Base-by-base conservation (phyloP, 1,284 basidiomycete genomes). In the Cryptococcus sp. region DNA sequence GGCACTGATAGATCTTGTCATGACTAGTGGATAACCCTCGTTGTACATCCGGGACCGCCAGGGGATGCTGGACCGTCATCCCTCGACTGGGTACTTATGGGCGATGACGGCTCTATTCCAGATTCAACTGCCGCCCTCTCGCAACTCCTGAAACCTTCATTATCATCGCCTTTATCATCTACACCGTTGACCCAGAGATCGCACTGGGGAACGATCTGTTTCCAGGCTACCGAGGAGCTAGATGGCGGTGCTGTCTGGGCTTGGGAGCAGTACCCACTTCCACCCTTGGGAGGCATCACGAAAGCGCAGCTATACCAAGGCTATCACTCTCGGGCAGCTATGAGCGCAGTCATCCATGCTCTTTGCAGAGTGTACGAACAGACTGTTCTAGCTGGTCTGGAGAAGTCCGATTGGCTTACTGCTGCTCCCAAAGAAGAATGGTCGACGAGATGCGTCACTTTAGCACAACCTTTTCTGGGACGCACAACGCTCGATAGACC, bases 191-290 rank as follows among this genome's bases (percentile, higher is more conserved):
- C 50, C 41, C 69, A 76, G 60, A 52, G 76, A 47, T 66, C 70
- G 3, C 78, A 81, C 64, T 80, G 80, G 80, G 80, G 78, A 2
- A 69, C 78, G 16, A 80, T 79, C 13, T 78, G 80, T 23, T 74
- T 81, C 30, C 80, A 80, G 59, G 79, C 80, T 6, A 77, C 77
- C 56, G 76, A 79, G 55, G 68, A 79, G 19, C 71, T 82, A 43
- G 81, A 81, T 66, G 78, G 75, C 0, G 81, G 81, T 5, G 78
- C 80, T 0, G 74, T 81, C 16, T 81, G 80, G 80, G 80, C 80
- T 2, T 82, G 78, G 65, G 80, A 81, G 52, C 79, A 80, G 61
- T 81, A 81, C 61, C 65, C 70, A 15, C 64, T 81, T 2, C 73
- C 75, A 1, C 61, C 66, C 5, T 56, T 72, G 16, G 63, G 72